Evolutionary conservation across 1,284 basidiomycete species (phyloP).

Genomic region (Malassezia cuniculi): DNA sequence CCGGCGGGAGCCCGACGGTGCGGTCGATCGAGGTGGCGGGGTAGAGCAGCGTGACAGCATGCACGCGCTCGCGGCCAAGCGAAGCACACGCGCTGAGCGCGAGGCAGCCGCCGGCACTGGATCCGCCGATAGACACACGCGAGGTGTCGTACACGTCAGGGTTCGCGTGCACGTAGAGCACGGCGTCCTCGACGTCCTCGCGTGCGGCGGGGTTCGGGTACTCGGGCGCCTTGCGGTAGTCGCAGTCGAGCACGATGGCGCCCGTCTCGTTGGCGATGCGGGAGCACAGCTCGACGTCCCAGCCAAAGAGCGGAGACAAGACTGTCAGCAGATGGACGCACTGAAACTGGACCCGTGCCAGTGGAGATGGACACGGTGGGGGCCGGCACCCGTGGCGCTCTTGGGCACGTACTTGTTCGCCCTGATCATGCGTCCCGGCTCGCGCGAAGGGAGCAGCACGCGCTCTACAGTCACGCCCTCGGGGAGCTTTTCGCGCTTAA

Average conservation of each 20-base stretch:
- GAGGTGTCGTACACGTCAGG: conserved; percentile 17
- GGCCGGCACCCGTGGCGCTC: conserved; percentile 13
- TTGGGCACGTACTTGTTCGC: conserved; percentile 18
- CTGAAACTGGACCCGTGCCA: conserved; percentile 23
- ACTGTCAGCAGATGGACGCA: no score
- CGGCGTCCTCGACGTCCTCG: conserved; percentile 26
- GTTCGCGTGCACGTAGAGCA: conserved; percentile 18
- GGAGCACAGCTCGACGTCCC: conserved; percentile 5
- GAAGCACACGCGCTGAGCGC: conserved; percentile 20
- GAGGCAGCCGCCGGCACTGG: conserved; percentile 31
- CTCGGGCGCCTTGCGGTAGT: conserved; percentile 37
- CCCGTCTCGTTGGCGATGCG: conserved; percentile 3
- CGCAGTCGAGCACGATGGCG: conserved; percentile 24
- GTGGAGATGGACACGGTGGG: conserved; percentile 18
- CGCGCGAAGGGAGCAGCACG: conserved; percentile 16
- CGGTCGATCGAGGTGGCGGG: conserved; percentile 12
- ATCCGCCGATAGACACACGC: conserved; percentile 28
- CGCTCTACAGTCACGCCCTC: no score
- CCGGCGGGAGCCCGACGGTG: conserved; percentile 1
- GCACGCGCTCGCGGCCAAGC: conserved; percentile 22
- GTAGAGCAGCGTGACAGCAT: conserved; percentile 21
- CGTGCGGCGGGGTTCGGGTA: conserved; percentile 28
- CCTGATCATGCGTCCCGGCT: conserved; percentile 14
- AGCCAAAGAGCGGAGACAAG: conserved; percentile 10
- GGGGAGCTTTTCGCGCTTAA: no score